Percentiles rank a stretch among this genome's conserved stretches.
Evolutionary conservation across 164 flowering plant species (phyloP).

Genomic region (Umbilicus rupestris): DNA sequence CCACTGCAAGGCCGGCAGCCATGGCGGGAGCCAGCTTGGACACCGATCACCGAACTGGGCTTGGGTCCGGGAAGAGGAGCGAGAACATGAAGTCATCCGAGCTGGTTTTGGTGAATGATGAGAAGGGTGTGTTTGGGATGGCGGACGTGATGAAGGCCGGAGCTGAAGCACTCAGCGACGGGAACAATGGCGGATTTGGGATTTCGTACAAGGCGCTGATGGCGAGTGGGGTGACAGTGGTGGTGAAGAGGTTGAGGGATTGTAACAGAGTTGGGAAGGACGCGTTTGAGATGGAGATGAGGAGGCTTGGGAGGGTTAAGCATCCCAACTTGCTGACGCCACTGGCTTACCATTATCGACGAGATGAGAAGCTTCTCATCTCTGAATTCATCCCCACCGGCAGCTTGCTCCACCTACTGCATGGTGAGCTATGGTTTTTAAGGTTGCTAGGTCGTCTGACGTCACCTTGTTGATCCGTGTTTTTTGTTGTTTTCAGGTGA

Average conservation of each 20-base stretch:
- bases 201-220: conserved; percentile 72
- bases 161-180: conserved; percentile 77
- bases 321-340: conserved; percentile 61
- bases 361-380: conserved; percentile 76
- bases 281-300: conserved; percentile 52
- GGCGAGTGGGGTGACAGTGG: conserved; percentile 59
- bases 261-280: conserved; percentile 54
- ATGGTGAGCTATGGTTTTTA: conserved; percentile 25
- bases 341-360: conserved; percentile 62
- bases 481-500: conserved; percentile 38
- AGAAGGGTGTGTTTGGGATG: conserved; percentile 58
- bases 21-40: background rate
- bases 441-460: too few relatives aligned
- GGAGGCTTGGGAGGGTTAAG: conserved; percentile 37
- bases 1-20: background rate
- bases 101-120: conserved; percentile 48
- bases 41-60: background rate
- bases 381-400: conserved; percentile 57
- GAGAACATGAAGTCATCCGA: conserved; percentile 22
- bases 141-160: conserved; percentile 88
- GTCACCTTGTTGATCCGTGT: background rate
- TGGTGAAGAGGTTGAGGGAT: conserved; percentile 78
- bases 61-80: conserved; percentile 12
- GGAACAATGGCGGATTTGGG: conserved; percentile 63
- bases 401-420: conserved; percentile 51